Percentiles rank a stretch among this genome's conserved stretches.
Evolutionary conservation across 2,329 filamentous ascomycete genomes (phyloP).

Genomic region (Clarireedia hainanense): DNA sequence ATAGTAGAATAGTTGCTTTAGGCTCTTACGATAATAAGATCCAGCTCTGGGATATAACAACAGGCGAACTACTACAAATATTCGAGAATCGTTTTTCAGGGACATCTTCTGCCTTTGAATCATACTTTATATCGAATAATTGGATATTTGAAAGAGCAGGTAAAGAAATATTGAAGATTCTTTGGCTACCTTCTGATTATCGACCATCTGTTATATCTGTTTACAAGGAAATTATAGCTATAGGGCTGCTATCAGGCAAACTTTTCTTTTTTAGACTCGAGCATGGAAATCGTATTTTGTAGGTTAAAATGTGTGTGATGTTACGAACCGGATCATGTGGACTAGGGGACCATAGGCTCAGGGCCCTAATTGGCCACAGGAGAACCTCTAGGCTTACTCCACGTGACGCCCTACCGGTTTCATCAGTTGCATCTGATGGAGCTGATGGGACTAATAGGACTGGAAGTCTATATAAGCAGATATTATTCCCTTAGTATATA

Average conservation of each 20-base stretch:
- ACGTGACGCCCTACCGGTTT: too few species aligned
- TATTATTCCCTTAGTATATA: too few species aligned
- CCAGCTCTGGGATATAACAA: too few species aligned
- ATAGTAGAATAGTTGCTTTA: constrained; percentile 8
- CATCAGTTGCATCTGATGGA: too few species aligned
- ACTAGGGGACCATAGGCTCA: too few species aligned
- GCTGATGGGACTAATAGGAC: too few species aligned
- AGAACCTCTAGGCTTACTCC: too few species aligned
- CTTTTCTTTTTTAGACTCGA: neutral
- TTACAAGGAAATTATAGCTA: neutral
- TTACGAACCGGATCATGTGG: too few species aligned
- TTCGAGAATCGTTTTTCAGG: neutral
- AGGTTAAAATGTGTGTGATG: neutral
- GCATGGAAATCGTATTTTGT: neutral
- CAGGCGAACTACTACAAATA: neutral
- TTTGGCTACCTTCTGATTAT: neutral
- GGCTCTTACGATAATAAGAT: neutral
- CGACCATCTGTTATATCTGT: neutral
- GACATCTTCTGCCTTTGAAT: neutral
- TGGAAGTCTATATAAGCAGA: too few species aligned
- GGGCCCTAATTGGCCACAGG: too few species aligned
- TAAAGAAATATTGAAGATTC: neutral
- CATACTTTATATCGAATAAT: neutral
- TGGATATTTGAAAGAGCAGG: neutral
- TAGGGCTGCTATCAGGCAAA: neutral